Evolutionary conservation across 1,284 basidiomycete genomes (phyloP), one percentile per base, ranked within the genome.

Genomic region (Heliocybe sulcata): DNA sequence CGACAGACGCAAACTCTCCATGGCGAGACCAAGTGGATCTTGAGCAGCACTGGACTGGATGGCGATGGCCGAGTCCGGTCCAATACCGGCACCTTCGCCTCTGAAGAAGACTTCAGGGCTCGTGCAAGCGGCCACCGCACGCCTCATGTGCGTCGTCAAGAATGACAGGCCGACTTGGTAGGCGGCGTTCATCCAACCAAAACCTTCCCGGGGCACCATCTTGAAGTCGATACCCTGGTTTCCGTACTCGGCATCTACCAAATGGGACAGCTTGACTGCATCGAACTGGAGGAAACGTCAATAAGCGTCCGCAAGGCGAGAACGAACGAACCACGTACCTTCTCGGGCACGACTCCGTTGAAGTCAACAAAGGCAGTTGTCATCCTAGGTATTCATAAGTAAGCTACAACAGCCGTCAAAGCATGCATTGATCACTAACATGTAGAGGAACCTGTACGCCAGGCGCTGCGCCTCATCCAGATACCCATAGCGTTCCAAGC

Each of bases 171-270:
- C 96, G 52, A 97, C 87, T 74, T 96, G 93, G 74, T 94, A 93
- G 55, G 93, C 91, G 64, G 95, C 79, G 61, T 94, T 94, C 88
- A 93, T 94, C 94, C 93, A 95, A 2, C 96, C 96, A 65, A 99
- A 99, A 54, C 96, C 96, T 73, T 98, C 96, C 22, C 94, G 81
- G 52, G 94, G 94, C 33, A 98, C 87, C 80, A 93, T 89, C 77
- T 94, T 92, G 76, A 98, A 98, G 74, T 98, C 94, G 63, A 95
- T 80, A 54, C 96, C 96, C 71, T 99, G 96, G 72, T 98, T 99
- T 12, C 96, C 97, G 69, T 98, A 98, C 74, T 99, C 96, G 47
- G 96, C 96, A 65, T 96, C 94, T 3, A 99, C 95, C 57, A 98
- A 79, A 72, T 98, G 95, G 2, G 92, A 94, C 20, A 96, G 79